These are phyloP conservation scores for Elaeagnus macrophylla DNA, from an alignment of 306 rosid genomes.

Conservation along the genomic window DNA sequence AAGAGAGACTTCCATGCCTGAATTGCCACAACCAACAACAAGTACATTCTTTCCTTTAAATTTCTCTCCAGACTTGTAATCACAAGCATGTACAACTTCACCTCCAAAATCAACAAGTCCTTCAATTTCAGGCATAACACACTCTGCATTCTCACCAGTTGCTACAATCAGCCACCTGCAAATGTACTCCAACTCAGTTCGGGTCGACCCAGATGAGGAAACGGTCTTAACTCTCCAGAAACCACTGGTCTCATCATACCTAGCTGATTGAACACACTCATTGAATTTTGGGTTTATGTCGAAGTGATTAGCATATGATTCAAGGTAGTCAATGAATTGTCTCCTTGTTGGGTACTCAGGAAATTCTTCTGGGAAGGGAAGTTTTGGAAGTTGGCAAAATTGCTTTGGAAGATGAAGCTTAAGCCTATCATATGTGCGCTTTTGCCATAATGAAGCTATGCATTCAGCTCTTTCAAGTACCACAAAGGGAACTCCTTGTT, in stretches of 20 bases:
- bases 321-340: conserved; percentile 72
- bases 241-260: conserved; percentile 58
- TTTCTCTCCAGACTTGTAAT: conserved; percentile 71
- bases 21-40: conserved; percentile 89
- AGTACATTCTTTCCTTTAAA: conserved; percentile 74
- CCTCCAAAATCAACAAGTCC: conserved; percentile 57
- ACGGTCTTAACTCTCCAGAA: conserved; percentile 65
- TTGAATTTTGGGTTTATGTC: conserved; percentile 69
- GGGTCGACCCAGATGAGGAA: conserved; percentile 16
- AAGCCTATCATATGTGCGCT: conserved; percentile 67
- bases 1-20: conserved; percentile 93
- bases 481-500: conserved; percentile 75
- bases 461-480: conserved; percentile 72
- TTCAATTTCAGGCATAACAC: conserved; percentile 61
- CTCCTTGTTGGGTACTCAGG: conserved; percentile 77
- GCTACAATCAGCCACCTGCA: conserved; percentile 82
- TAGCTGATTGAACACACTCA: conserved; percentile 53
- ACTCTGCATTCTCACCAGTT: conserved; percentile 93
- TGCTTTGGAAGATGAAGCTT: conserved; percentile 95
- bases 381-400: conserved; percentile 73
- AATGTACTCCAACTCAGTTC: conserved; percentile 57
- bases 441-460: conserved; percentile 93
- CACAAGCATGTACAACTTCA: conserved; percentile 55
- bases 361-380: conserved; percentile 64
- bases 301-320: conserved; percentile 47